Conservation (phyloP, 495 filamentous ascomycete species). For the Rhypophila decipiens region DNA sequence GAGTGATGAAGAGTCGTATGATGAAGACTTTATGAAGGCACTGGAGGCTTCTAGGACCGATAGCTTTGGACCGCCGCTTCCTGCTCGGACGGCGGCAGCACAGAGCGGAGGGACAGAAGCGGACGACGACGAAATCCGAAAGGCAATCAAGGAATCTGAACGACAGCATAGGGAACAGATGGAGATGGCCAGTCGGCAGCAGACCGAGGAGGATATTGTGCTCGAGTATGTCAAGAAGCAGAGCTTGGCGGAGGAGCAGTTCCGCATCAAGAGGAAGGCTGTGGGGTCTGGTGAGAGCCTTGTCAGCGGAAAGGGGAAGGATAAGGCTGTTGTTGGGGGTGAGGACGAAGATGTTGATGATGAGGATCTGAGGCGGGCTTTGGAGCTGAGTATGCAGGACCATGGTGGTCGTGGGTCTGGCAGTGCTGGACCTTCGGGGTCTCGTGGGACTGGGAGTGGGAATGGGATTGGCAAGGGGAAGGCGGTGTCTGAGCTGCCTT, state of each 20-base stretch:
- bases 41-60: conserved; percentile 34
- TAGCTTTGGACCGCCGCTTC: not conserved
- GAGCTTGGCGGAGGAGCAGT: conserved; percentile 61
- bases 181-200: conserved; percentile 32
- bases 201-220: conserved; percentile 64
- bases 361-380: conserved; percentile 38
- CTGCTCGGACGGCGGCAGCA: not conserved
- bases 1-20: conserved; percentile 21
- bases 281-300: not conserved
- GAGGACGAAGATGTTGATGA: conserved; percentile 29
- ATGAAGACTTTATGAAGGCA: conserved; percentile 42
- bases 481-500: too few species aligned
- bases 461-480: too few species aligned
- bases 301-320: conserved; percentile 8
- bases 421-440: not conserved
- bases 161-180: conserved; percentile 26
- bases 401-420: not conserved
- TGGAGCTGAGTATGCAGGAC: conserved; percentile 41
- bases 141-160: conserved; percentile 44
- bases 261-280: conserved; percentile 22
- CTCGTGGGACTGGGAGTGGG: too few species aligned
- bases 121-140: conserved; percentile 38
- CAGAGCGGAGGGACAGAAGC: conserved; percentile 10
- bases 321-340: conserved; percentile 8
- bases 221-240: conserved; percentile 74